Conservation (phyloP, 306 rosid genomes). For the Gastrolobium bilobum region DNA sequence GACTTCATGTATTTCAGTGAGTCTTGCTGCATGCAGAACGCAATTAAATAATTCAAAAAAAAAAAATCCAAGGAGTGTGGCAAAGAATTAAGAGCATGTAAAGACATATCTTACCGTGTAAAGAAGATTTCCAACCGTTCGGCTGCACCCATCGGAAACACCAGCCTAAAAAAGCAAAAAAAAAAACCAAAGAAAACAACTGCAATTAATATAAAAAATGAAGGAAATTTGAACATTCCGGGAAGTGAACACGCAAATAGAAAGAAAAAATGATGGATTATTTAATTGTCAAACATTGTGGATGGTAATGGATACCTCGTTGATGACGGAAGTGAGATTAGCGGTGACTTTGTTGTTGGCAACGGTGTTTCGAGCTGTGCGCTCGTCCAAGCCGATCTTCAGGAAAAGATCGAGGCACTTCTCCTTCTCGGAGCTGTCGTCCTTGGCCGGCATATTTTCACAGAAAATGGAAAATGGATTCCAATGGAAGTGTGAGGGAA, state of each 20-base stretch:
- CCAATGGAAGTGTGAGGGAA: background rate
- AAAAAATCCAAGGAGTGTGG: background rate
- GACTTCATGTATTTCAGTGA: background rate
- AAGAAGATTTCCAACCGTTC: slow-evolving; percentile 83
- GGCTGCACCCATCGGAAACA: slow-evolving; percentile 76
- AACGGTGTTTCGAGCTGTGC: slow-evolving; percentile 88
- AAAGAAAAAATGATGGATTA: background rate
- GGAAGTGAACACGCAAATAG: slow-evolving; percentile 6
- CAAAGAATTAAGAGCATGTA: slow-evolving; percentile 8
- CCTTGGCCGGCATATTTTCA: slow-evolving; percentile 65
- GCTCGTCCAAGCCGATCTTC: slow-evolving; percentile 80
- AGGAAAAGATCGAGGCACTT: slow-evolving; percentile 74
- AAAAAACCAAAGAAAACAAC: background rate
- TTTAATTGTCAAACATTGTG: background rate
- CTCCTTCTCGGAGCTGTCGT: slow-evolving; percentile 73
- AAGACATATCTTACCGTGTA: slow-evolving; percentile 66
- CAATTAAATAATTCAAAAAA: background rate
- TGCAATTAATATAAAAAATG: background rate
- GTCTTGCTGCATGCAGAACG: background rate
- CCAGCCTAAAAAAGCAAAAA: slow-evolving; percentile 64
- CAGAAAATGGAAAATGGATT: background rate
- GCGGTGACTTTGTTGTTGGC: slow-evolving; percentile 89
- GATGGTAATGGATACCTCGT: slow-evolving; percentile 63
- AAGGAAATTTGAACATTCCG: background rate
- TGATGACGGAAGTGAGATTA: slow-evolving; percentile 81